Base-by-base conservation (phyloP, 345 rosid genomes). In the Aquilaria sinensis region DNA sequence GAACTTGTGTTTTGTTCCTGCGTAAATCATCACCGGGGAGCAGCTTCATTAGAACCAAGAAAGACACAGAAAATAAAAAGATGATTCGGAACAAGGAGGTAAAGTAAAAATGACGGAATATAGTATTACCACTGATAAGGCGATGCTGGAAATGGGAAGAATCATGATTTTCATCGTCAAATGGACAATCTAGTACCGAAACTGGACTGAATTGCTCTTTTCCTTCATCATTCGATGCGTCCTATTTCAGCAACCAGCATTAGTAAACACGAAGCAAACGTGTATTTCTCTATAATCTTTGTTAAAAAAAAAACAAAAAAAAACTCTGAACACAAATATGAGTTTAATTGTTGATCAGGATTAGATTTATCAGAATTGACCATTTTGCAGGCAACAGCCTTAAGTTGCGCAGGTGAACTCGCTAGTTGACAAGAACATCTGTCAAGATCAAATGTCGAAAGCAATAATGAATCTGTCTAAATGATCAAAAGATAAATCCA, bases 201-300 rank as follows among this genome's bases (percentile, higher is more conserved):
- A 90, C 82, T 2, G 98, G 97, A 75, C 97, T 93, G 6, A 78
- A 85, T 61, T 86, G 98, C 63, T 86, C 90, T 47, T 83, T 93
- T 61, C 71, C 77, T 61, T 81, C 86, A 54, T 83, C 93, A 63
- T 66, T 81, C 9, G 60, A 47, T 81, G 87, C 81, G 2, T 83
- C 80, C 85, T 85, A 75, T 51, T 62, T 15, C 31, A 23, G 23
- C 23, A 23, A 23, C 23, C 23, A 23, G n/a, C 9, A 45, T n/a
- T 53, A 43, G 6, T 49, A 12, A 31, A 43, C 13, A 31, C 5
- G 41, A 31, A 62, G 61, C 55, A 15, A 60, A 71, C 41, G 49
- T 56, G 23, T 23, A 23, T 23, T 23, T 23, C 23, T 23, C 23
- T 23, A 23, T 23, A 23, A 23, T 23, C 23, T 23, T 23, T 23